Base-by-base conservation (phyloP, 2,329 filamentous ascomycete species). In the Fusarium penzigii region DNA sequence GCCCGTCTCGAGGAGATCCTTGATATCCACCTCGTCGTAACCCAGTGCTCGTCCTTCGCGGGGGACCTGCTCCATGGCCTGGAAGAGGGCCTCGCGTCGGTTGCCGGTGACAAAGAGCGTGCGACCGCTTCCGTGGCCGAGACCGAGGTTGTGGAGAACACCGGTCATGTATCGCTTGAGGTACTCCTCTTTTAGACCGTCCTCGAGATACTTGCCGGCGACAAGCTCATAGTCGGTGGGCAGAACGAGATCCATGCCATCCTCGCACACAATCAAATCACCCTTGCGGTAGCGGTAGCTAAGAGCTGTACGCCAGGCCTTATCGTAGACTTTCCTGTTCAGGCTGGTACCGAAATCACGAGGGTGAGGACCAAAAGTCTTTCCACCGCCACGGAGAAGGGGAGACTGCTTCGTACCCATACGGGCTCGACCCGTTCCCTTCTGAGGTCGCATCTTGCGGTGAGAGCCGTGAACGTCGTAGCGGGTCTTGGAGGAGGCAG, bases 261-360 rank as follows among this genome's bases (percentile, higher is more conserved):
- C 87, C 66, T 93, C 87, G 65, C 94, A 86, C 40, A 99, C 84
- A 59, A 97, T 78, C 65, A 99, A 77, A 76, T 97, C 90, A 44
- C 92, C 94, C 61, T 86, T 85, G 60, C 87, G 81, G 75, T 94
- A 97, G 54, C 94, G 86, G 77, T 96, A 96, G 67, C 89, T 94
- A 59, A 99, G 81, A 11, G 94, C 94, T 41, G 89, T 97, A 68
- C 94, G 85, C 90, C 91, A 97, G 10, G 94, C 94, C 64, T 95
- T 81, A 73, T 97, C 92, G 76, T 99, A 99, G 44, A 96, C 84
- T 77, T 97, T 97, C 68, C 82, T 82, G 64, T 88, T 92, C 49
- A 99, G 79, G 14, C 82, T 82, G 17, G 92, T 95, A 54, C 84
- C 84, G 69, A 99, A 99, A 75, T 97, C 91, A 70, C 94, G 83